Percentiles rank a stretch among this genome's conserved stretches.
These are phyloP conservation scores for Megacollybia marginata DNA, from an alignment of 768 basidiomycete species.

Conservation along the genomic window DNA sequence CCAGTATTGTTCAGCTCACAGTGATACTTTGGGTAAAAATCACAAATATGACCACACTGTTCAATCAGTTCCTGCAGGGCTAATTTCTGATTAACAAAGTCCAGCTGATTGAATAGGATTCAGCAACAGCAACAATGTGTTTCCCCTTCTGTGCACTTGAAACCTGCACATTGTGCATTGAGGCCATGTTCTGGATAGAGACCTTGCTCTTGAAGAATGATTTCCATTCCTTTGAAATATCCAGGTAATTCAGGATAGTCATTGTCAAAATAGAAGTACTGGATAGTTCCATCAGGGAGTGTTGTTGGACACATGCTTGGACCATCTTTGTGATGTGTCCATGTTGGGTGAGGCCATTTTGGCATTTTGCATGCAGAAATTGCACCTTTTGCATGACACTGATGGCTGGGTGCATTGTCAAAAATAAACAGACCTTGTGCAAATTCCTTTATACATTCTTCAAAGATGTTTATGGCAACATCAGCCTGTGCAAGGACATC, in stretches of 20 bases:
- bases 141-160: too few species aligned
- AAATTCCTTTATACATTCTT: constrained; percentile 18
- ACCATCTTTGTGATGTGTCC: constrained; percentile 16
- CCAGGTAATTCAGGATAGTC: constrained; percentile 21
- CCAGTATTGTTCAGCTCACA: too few species aligned
- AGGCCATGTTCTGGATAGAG: constrained; percentile 17
- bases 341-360: constrained; percentile 17
- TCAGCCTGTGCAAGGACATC: constrained; percentile 21
- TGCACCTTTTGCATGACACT: constrained; percentile 20
- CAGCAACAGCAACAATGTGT: too few species aligned
- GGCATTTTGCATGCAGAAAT: constrained; percentile 29
- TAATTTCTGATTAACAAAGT: too few species aligned
- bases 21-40: too few species aligned
- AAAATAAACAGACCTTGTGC: too few species aligned
- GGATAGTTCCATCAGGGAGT: constrained; percentile 16
- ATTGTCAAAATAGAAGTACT: constrained; percentile 24
- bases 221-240: too few species aligned
- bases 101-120: too few species aligned
- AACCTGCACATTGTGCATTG: constrained; percentile 12
- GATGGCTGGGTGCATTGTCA: constrained; percentile 29
- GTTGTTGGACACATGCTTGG: constrained; percentile 24
- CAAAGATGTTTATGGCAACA: constrained; percentile 13
- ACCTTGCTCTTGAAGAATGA: too few species aligned
- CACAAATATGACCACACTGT: too few species aligned
- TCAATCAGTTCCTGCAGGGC: too few species aligned